Base-by-base conservation (phyloP, 257 asterid genomes). In the Solanum infundibuliforme region DNA sequence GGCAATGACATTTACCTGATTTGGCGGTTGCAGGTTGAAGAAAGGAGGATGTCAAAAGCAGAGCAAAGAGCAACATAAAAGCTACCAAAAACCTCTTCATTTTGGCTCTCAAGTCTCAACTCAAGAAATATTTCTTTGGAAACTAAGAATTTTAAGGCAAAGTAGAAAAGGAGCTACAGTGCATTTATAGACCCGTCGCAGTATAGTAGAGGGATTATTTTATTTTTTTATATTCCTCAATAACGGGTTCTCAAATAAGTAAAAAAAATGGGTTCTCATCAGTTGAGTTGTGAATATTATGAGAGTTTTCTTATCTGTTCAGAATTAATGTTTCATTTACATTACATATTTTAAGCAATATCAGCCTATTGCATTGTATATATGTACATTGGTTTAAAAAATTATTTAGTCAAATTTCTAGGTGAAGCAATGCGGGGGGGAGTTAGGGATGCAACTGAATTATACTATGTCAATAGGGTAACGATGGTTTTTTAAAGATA, bases 1-100 rank as follows among this genome's bases (percentile, higher is more conserved):
- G 74, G 8, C 58, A 7, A 5, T 18, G 12, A 2, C 4, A 11
- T 89, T 92, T 91, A 94, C 95, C 0, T 66, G 93, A 69, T 9
- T 12, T 76, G 77, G 92, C 92, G 55, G 83, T 65, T 81, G 90
- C 74, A 8, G 94, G 86, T 85, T 76, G 89, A 38, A 75, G 79
- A 87, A 90, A 88, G 9, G 90, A 86, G 90, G 39, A 86, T 91
- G 87, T 91, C 36, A 90, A 14, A 46, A 94, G 89, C 82, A 93
- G 88, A 81, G 86, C 69, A 36, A 89, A 46, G 58, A 92, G 58
- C 12, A 94, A 86, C 85, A 93, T 52, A 84, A 87, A 87, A 48
- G 88, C 90, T 55, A 94, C 75, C 38, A 90, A 55, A 20, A 36
- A 39, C 52, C 32, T 66, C 90, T 90, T 93, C 92, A 92, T 93